Conservation (phyloP, 495 filamentous ascomycete species). For the Penicillium cinerascens region DNA sequence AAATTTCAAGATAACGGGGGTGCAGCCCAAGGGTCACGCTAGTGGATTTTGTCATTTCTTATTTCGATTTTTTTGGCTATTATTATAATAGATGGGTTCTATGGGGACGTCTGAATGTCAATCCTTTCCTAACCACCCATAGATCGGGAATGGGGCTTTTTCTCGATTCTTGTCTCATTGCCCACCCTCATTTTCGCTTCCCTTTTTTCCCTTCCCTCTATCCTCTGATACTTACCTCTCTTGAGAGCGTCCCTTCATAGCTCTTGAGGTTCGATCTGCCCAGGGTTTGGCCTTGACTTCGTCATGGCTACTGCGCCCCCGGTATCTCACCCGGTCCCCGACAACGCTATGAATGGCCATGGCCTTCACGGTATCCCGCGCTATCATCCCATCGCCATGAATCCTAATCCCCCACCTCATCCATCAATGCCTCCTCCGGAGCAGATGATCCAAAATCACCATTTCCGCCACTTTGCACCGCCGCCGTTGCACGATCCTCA, state of each 20-base stretch:
- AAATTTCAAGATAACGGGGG: conserved; percentile 30
- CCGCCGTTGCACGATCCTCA: conserved; percentile 36
- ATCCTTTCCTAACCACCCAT: conserved; percentile 29
- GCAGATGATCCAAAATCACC: conserved; percentile 36
- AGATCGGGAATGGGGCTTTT: conserved; percentile 27
- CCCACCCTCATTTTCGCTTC: conserved; percentile 5
- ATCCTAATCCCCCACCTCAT: conserved; percentile 37
- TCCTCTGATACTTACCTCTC: background rate
- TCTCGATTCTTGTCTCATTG: conserved; percentile 21
- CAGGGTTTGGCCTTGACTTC: background rate
- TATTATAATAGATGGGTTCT: conserved; percentile 14
- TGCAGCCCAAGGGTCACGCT: conserved; percentile 30
- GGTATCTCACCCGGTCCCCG: conserved; percentile 35
- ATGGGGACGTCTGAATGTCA: conserved; percentile 22
- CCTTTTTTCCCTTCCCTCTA: conserved; percentile 7
- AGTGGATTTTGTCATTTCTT: conserved; percentile 29
- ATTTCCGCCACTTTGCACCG: conserved; percentile 38
- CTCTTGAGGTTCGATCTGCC: background rate
- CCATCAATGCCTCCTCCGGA: conserved; percentile 34
- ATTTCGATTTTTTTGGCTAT: conserved; percentile 15
- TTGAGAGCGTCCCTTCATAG: background rate
- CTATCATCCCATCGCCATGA: conserved; percentile 49
- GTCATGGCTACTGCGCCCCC: conserved; percentile 43
- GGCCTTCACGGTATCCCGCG: conserved; percentile 37
- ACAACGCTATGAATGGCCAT: conserved; percentile 39